Evolutionary conservation across 1,139 yeast genomes (phyloP), one percentile per base, ranked within the genome.

Genomic region (Yamadazyma pseudoaaseri): DNA sequence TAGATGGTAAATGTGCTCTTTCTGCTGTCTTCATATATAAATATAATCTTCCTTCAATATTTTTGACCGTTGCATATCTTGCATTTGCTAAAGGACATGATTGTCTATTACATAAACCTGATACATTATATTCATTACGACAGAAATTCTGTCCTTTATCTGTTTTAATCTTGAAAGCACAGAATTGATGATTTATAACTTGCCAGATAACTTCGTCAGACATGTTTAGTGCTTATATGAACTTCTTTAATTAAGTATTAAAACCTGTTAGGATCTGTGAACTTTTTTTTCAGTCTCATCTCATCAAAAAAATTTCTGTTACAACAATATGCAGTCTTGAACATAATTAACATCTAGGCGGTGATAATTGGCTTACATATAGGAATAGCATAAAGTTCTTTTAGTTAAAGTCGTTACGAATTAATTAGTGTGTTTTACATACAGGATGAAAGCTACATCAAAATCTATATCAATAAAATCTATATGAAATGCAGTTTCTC

Each of bases 51-150:
- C 98, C 98, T 49, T 89, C 94, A 27, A 87, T 76, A 51, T 79
- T 82, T 51, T 92, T 84, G 33, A 92, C 95, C 0, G 98, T 92
- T 22, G 98, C 97, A 62, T 92, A 92, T 53, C 89, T 79, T 20
- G 97, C 86, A 58, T 92, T 92, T 18, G 98, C 98, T 41, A 92
- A 69, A 3, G 98, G 98, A 58, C 98, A 92, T 11, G 97, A 86
- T 58, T 83, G 92, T 54, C 98, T 79, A 35, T 81, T 76, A 60
- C 98, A 92, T 39, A 92, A 72, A 44, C 98, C 98, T 42, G 89
- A 74, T 23, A 86, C 96, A 54, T 87, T 87, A 62, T 83, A 86
- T 56, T 86, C 95, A 54, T 87, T 86, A 51, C 95, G 70, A 62
- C 95, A 86, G 57, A 86, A 86, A 50, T 79, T 81, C 58, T 86